Evolutionary conservation across 1,139 yeast genomes (phyloP).

Genomic region (Taphrina wiesneri): DNA sequence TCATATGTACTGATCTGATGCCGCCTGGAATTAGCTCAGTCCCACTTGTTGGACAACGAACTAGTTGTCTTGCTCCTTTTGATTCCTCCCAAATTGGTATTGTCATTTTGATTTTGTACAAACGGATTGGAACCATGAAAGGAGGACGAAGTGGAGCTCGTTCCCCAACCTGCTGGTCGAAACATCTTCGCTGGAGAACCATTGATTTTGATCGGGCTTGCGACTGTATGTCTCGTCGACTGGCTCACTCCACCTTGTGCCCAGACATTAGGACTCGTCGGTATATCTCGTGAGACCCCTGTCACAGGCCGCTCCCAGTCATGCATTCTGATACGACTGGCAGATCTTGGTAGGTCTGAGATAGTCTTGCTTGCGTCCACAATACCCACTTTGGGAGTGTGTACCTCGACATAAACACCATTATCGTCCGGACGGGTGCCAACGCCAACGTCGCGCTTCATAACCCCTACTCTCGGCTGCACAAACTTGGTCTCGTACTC

Average conservation of each 20-base stretch:
- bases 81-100: neutral
- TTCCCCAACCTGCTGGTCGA: slow-evolving; percentile 14
- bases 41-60: neutral
- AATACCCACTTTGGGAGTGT: slow-evolving; percentile 30
- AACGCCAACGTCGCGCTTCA: slow-evolving; percentile 62
- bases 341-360: slow-evolving; percentile 6
- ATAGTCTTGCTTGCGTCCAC: neutral
- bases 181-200: slow-evolving; percentile 20
- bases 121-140: neutral
- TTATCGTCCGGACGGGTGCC: slow-evolving; percentile 43
- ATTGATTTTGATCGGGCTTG: slow-evolving; percentile 19
- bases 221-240: neutral
- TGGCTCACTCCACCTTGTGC: neutral
- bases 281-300: neutral
- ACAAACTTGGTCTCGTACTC: slow-evolving; percentile 68
- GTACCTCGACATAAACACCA: slow-evolving; percentile 33
- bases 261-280: slow-evolving; percentile 18
- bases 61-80: slow-evolving; percentile 10
- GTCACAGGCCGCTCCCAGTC: slow-evolving; percentile 27
- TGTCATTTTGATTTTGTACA: neutral
- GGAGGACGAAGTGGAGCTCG: neutral
- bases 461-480: slow-evolving; percentile 58
- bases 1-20: too few species aligned
- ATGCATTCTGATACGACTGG: slow-evolving; percentile 26
- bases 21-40: too few species aligned